phyloP scores from a whole-genome alignment of 2,329 filamentous ascomycete genomes.

The Colletotrichum somersetense region DNA sequence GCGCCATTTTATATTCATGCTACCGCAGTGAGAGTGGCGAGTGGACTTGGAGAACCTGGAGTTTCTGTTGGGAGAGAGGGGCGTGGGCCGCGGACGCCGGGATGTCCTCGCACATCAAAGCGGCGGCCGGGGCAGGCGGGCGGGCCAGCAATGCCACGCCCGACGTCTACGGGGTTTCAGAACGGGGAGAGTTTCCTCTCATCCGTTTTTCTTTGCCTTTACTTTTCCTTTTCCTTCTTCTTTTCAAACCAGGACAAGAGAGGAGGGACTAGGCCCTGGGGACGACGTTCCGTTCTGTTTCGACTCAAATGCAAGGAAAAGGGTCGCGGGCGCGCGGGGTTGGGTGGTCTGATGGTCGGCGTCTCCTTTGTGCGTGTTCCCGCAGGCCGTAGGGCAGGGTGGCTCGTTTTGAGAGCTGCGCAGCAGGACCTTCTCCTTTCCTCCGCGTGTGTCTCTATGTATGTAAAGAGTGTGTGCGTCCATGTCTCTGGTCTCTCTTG shows the following conservation, averaged over 20 bases:
- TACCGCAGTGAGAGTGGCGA: neutral
- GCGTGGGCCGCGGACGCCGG: neutral
- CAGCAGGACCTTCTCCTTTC: neutral
- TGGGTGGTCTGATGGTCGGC: neutral
- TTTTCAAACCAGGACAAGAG: neutral
- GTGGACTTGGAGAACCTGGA: neutral
- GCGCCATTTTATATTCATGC: neutral
- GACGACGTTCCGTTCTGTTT: conserved; percentile 29
- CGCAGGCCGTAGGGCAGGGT: too few relatives aligned
- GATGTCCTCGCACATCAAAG: conserved; percentile 30
- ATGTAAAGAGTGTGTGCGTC: neutral
- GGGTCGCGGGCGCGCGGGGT: too few relatives aligned
- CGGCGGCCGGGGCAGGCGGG: neutral
- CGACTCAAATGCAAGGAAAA: neutral
- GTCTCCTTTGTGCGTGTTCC: neutral
- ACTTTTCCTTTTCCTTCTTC: fast-evolving
- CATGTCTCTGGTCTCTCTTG: neutral
- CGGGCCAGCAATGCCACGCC: neutral
- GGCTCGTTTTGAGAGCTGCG: conserved; percentile 21
- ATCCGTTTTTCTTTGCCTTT: neutral
- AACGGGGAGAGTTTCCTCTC: neutral
- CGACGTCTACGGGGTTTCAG: conserved; percentile 16
- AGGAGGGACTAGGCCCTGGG: neutral
- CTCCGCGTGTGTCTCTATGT: neutral
- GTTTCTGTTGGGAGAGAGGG: neutral